Conservation (phyloP, 108 stramenopile genomes). For the Pseudonitzschia pungens region DNA sequence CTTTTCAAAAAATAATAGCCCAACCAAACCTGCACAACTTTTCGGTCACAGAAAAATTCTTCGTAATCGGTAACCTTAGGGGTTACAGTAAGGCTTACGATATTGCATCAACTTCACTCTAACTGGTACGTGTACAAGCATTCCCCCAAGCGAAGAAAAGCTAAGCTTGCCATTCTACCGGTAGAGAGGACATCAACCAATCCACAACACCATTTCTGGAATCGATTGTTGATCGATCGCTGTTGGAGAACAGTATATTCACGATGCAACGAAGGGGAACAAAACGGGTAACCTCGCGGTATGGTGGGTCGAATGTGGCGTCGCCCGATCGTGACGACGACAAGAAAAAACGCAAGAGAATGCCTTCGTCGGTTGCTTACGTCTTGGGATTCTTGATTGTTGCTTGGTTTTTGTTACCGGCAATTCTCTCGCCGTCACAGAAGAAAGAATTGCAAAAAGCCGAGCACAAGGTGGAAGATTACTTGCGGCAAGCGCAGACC, state of each 20-base stretch:
- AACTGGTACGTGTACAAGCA: too few relatives aligned
- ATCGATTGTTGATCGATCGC: too few relatives aligned
- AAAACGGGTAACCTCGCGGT: background rate
- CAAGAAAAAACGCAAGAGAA: background rate
- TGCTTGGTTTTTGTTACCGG: background rate
- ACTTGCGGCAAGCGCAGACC: conserved; percentile 6
- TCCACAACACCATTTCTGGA: too few relatives aligned
- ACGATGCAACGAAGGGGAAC: background rate
- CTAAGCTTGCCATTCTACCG: too few relatives aligned
- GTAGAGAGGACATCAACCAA: too few relatives aligned
- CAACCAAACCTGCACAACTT: too few relatives aligned
- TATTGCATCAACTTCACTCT: too few relatives aligned
- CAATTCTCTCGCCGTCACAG: background rate
- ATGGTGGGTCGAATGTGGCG: background rate
- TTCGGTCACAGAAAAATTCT: too few relatives aligned
- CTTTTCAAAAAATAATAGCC: too few relatives aligned
- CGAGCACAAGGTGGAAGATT: conserved; percentile 31
- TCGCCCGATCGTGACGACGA: background rate
- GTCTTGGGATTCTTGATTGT: background rate
- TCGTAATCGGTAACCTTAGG: too few relatives aligned
- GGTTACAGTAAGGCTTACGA: too few relatives aligned
- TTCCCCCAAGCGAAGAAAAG: too few relatives aligned
- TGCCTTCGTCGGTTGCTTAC: background rate
- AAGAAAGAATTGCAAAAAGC: conserved; percentile 20
- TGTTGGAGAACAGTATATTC: background rate